Conservation (phyloP, 352 stramenopile genomes). For the Thalassiosira sp. region DNA sequence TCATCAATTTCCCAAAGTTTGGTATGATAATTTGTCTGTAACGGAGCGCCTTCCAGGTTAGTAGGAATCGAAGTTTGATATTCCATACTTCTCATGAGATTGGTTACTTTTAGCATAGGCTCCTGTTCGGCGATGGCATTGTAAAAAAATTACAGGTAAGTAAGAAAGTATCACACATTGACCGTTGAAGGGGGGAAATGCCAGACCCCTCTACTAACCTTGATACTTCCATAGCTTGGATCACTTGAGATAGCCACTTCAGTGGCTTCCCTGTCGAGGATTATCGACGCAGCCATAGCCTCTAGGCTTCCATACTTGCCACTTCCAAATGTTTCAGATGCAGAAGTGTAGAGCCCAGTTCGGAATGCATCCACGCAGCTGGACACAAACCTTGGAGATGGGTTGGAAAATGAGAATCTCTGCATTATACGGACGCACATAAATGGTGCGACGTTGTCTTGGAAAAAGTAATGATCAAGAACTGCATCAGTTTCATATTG, state of each 20-base stretch:
- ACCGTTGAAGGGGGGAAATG: too few relatives aligned
- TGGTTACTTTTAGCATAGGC: slow-evolving; percentile 58
- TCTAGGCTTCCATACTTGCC: slow-evolving; percentile 71
- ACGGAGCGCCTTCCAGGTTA: slow-evolving; percentile 24
- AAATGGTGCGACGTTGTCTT: slow-evolving; percentile 74
- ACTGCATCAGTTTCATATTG: slow-evolving; percentile 72
- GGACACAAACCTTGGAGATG: slow-evolving; percentile 62
- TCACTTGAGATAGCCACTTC: slow-evolving; percentile 55
- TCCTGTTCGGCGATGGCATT: too few relatives aligned
- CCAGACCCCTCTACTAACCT: too few relatives aligned
- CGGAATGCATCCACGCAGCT: slow-evolving; percentile 65
- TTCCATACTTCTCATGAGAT: slow-evolving; percentile 60
- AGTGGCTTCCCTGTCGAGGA: slow-evolving; percentile 72
- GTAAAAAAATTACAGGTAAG: too few relatives aligned
- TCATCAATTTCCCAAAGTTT: slow-evolving; percentile 47
- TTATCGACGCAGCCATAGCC: slow-evolving; percentile 64
- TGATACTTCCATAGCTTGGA: slow-evolving; percentile 52
- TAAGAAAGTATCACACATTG: too few relatives aligned
- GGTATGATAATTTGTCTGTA: slow-evolving; percentile 29
- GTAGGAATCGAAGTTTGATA: slow-evolving; percentile 50
- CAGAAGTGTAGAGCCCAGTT: slow-evolving; percentile 44
- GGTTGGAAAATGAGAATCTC: slow-evolving; percentile 68
- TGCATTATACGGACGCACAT: slow-evolving; percentile 62
- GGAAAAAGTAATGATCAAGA: slow-evolving; percentile 74
- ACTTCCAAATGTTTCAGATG: slow-evolving; percentile 47